Evolutionary conservation across 108 stramenopile genomes (phyloP).

Genomic region (Fistulifera solaris): DNA sequence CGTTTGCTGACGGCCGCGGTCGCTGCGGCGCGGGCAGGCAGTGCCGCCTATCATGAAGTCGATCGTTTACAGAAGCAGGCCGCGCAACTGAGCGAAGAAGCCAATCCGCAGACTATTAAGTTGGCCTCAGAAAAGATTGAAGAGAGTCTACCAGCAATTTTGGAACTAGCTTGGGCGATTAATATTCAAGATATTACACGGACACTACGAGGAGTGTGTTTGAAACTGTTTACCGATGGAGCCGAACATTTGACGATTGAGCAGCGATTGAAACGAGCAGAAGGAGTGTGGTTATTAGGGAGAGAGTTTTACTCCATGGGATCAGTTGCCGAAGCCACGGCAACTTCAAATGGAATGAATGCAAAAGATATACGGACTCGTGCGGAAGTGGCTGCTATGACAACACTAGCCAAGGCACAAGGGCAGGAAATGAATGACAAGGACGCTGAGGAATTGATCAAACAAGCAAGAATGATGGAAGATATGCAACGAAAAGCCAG

Average conservation of each 20-base stretch:
- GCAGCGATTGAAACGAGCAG: constrained; percentile 52
- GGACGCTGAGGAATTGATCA: constrained; percentile 79
- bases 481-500: background rate
- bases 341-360: constrained; percentile 6
- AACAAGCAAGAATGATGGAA: constrained; percentile 21
- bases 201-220: constrained; percentile 65
- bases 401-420: constrained; percentile 83
- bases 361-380: constrained; percentile 63
- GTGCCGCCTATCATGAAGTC: constrained; percentile 68
- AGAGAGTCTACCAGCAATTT: constrained; percentile 72
- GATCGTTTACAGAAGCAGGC: constrained; percentile 51
- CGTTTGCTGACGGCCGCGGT: constrained; percentile 63
- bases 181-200: constrained; percentile 72
- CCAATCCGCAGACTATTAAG: constrained; percentile 56
- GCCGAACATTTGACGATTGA: constrained; percentile 22
- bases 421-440: constrained; percentile 77
- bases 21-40: constrained; percentile 54
- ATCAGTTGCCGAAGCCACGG: constrained; percentile 23
- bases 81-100: constrained; percentile 11
- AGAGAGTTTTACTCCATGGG: constrained; percentile 64
- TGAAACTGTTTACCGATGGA: constrained; percentile 71
- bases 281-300: constrained; percentile 62
- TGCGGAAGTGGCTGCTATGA: constrained; percentile 81
- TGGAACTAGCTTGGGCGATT: constrained; percentile 81
- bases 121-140: constrained; percentile 61